Base-by-base conservation (phyloP, 805 yeast genomes). In the Barnettozyma vustinii region DNA sequence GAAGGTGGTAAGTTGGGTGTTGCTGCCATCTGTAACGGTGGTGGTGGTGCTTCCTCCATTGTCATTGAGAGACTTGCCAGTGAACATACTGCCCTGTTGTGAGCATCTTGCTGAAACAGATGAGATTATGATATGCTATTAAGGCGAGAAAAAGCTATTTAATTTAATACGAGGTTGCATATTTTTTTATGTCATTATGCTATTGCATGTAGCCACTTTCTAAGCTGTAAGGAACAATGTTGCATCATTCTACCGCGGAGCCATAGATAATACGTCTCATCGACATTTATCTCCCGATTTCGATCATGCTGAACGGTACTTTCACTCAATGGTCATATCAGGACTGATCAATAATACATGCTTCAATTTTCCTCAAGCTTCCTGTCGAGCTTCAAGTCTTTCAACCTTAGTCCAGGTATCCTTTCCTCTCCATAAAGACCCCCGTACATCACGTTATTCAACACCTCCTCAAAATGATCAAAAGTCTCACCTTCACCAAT, bases 1-100 rank as follows among this genome's bases (percentile, higher is more conserved):
- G 98, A 94, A 75, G 71, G 71, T 48, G 95, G 92, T 59, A 88
- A 84, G 73, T 69, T 83, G 58, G 99, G 99, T 68, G 89, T 82
- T 57, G 97, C 97, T 61, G 97, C 89, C 68, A 84, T 94, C 65
- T 94, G 99, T 79, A 94, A 94, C 70, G 99, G 99, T 75, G 99
- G 99, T 63, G 99, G 99, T 67, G 99, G 99, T 67, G 98, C 97
- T 44, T 85, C 96, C 49, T 84, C 98, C 23, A 75, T 94, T 61
- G 88, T 94, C 53, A 79, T 94, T 61, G 96, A 91, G 74, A 81
- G 75, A 61, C 62, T 81, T 41, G 77, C 63, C 8, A 42, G 53
- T 42, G 62, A 60, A 44, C 63, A 60, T 42, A 10, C 39, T 15
- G 7, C 57, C 19, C 15, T 51, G 25, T 53, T 60, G 53, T 60